Evolutionary conservation across 768 basidiomycete genomes (phyloP).

Genomic region (Flagelloscypha sp.): DNA sequence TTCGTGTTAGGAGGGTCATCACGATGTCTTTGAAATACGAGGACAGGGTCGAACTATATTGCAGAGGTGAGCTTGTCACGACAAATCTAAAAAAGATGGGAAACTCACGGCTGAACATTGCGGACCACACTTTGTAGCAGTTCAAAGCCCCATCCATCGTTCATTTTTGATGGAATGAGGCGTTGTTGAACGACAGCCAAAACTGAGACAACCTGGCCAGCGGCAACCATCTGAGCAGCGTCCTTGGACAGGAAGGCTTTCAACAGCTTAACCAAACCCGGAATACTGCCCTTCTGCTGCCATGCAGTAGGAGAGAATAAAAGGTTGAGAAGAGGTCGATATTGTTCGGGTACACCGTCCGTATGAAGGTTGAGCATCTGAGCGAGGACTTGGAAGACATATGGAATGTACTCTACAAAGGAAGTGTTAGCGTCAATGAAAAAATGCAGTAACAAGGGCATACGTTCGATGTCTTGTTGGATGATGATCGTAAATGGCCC

Average conservation of each 20-base stretch:
- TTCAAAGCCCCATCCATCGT: slow-evolving; percentile 90
- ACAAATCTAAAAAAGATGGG: slow-evolving; percentile 1
- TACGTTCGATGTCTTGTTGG: slow-evolving; percentile 89
- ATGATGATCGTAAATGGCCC: slow-evolving; percentile 82
- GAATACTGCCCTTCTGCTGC: slow-evolving; percentile 92
- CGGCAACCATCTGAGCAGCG: slow-evolving; percentile 51
- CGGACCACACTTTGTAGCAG: slow-evolving; percentile 71
- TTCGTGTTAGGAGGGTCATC: slow-evolving; percentile 72
- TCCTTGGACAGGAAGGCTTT: slow-evolving; percentile 78
- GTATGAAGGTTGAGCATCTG: slow-evolving; percentile 88
- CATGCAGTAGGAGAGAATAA: slow-evolving; percentile 81
- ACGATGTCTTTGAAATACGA: slow-evolving; percentile 69
- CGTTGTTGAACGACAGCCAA: slow-evolving; percentile 88
- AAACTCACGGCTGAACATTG: slow-evolving; percentile 65
- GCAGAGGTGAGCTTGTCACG: not conserved
- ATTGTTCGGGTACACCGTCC: slow-evolving; percentile 59
- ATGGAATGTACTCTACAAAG: slow-evolving; percentile 87
- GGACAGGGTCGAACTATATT: slow-evolving; percentile 48
- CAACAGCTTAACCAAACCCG: slow-evolving; percentile 83
- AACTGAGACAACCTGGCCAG: slow-evolving; percentile 68
- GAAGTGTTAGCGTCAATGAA: not conserved
- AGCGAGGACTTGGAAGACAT: slow-evolving; percentile 92
- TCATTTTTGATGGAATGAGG: slow-evolving; percentile 76
- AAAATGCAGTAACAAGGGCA: slow-evolving; percentile 14
- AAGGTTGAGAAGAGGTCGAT: slow-evolving; percentile 71